Evolutionary conservation across 202 grass and related monocot genomes (phyloP), one percentile per base, ranked within the genome.

Genomic region (Panicum hallii): DNA sequence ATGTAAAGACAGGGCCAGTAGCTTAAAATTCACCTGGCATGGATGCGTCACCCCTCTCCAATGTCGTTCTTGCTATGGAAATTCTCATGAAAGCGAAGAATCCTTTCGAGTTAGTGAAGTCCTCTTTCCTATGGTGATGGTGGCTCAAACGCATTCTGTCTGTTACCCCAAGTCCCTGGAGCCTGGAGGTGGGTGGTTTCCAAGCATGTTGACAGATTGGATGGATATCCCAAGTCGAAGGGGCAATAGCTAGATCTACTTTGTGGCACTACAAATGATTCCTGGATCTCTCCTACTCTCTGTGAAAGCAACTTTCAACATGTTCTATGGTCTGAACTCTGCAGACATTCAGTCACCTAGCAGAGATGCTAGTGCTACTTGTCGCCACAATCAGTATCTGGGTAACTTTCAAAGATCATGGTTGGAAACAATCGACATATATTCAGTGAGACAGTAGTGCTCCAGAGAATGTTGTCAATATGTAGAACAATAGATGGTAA

Each of bases 41-140:
- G 45, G 43, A 26, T 17, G 65, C 5, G 32, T 4, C 10, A 43
- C 38, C 32, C 20, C 30, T 34, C 32, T 10, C 54, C 14, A 61
- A 9, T 38, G 67, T 48, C 41, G 50, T 44, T 56, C 5, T 60
- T 44, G 43, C 41, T 26, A 42, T 63, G 30, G 57, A 41, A 45
- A 30, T 17, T 47, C 63, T 77, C 28, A 41, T 74, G 38, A 17
- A 32, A 49, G 62, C 1, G 50, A 49, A 81, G 60, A 81, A 87
- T 76, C 62, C 14, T 49, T 79, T 43, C 3, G 48, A 36, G 2
- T 38, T 38, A 14, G 38, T 60, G 23, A 9, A 40, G 9, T 28
- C 43, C 43, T 44, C 15, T 52, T 86, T 26, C 46, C 9, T 16
- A 1, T 14, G 20, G 67, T 16, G 32, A 4, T 16, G 66, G 2